A percentile compares a stretch with the other conserved stretches of the same genome.
These are phyloP conservation scores for Monosporozyma yasuniensis DNA, from an alignment of 805 yeast species.

Conservation along the genomic window DNA sequence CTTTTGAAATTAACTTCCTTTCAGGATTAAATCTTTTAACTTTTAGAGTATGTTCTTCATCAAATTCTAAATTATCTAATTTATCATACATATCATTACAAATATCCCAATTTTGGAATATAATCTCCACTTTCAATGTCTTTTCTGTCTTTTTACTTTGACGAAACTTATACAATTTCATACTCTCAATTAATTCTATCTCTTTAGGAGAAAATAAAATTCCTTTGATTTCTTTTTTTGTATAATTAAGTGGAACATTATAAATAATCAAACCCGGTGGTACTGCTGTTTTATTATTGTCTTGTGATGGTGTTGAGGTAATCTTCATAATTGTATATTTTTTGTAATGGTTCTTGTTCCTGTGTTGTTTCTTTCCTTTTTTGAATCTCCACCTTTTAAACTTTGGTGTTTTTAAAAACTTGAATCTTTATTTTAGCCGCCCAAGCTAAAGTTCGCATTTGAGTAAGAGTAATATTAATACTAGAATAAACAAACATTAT, in stretches of 20 bases:
- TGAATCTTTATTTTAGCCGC: background rate
- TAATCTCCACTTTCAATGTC: background rate
- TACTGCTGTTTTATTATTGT: background rate
- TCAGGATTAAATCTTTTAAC: background rate
- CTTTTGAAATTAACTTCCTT: too few relatives aligned
- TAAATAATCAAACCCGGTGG: background rate
- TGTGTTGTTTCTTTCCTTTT: background rate
- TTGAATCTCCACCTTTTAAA: background rate
- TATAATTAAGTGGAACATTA: background rate
- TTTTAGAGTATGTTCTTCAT: background rate
- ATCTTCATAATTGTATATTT: background rate
- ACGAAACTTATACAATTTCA: background rate
- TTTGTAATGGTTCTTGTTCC: background rate
- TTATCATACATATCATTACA: background rate
- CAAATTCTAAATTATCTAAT: background rate
- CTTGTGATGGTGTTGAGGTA: background rate
- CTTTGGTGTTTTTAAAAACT: background rate
- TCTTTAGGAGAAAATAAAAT: background rate
- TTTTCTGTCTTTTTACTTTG: background rate
- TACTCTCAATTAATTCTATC: background rate
- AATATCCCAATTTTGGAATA: background rate
- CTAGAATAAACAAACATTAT: too few relatives aligned
- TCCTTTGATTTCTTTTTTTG: background rate
- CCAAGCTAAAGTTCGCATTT: too few relatives aligned
- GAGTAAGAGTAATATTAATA: too few relatives aligned